Percentiles rank a stretch among this genome's conserved stretches.
phyloP scores from a whole-genome alignment of 163 green algal genomes.

The Trebouxia gelatinosa region DNA sequence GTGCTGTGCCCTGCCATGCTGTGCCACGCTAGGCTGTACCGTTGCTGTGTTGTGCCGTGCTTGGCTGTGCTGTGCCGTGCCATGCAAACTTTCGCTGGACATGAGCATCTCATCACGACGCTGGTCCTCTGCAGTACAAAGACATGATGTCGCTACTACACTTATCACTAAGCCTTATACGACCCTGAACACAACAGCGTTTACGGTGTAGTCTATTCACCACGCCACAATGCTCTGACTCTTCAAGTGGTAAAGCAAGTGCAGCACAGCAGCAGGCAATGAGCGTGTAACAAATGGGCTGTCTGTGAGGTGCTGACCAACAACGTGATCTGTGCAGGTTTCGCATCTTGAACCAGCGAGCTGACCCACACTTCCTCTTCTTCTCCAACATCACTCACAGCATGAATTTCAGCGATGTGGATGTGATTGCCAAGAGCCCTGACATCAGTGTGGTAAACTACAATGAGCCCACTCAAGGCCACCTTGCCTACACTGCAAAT shows the following conservation, averaged over 20 bases:
- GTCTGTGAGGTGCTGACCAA: not conserved
- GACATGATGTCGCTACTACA: not conserved
- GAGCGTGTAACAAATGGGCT: not conserved
- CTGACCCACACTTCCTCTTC: conserved; percentile 30
- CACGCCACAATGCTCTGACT: too few species aligned
- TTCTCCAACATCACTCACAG: conserved; percentile 31
- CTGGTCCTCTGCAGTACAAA: too few species aligned
- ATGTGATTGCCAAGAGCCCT: conserved; percentile 13
- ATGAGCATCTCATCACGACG: too few species aligned
- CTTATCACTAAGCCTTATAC: not conserved
- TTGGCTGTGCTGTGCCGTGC: too few species aligned
- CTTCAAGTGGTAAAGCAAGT: too few species aligned
- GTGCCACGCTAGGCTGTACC: too few species aligned
- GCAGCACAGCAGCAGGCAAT: too few species aligned
- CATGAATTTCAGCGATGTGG: not conserved
- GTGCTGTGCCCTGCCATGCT: too few species aligned
- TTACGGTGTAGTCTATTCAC: not conserved
- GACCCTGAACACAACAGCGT: not conserved
- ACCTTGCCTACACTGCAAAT: conserved; percentile 43
- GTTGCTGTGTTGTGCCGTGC: not conserved
- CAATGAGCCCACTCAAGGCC: conserved; percentile 47
- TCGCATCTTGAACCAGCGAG: conserved; percentile 34
- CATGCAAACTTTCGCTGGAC: too few species aligned
- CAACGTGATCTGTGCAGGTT: conserved; percentile 21
- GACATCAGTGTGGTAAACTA: conserved; percentile 30